Evolutionary conservation across 495 filamentous ascomycete species (phyloP), one percentile per base, ranked within the genome.

Genomic region (Podospora anserina): DNA sequence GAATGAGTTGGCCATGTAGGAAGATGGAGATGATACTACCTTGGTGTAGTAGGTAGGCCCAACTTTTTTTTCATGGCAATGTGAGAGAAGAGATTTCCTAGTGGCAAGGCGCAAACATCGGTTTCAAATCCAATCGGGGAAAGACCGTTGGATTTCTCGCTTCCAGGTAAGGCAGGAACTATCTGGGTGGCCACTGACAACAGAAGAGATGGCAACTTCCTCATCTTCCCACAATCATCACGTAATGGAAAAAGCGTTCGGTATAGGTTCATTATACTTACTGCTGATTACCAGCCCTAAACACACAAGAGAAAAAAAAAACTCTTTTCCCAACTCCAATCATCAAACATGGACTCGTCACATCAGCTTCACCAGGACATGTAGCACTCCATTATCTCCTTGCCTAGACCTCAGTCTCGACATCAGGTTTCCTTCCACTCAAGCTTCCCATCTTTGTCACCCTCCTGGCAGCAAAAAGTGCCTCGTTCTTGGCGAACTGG

Each of bases 401-500:
- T 6, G 34, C 61, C 66, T 54, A 78, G 7, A 83, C 81, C 75
- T 89, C 87, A 2, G 89, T 91, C 84, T 92, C 90, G 16, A 92
- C 88, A 75, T 89, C 89, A 5, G 88, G 89, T 70, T 86, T 83
- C 68, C 89, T 81, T 1, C 90, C 90, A 34, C 82, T 84, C 71
- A 87, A 67, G 54, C 78, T 81, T 1, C 82, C 85, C 69, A 88
- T 80, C 68, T 85, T 87, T 53, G 85, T 78, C 67, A 87, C 82
- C 73, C 86, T 83, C 63, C 85, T 76, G 16, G 88, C 79, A 1
- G 87, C 89, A 71, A 86, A 86, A 70, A 85, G 84, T 0, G 86
- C 81, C 80, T 92, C 87, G 72, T 91, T 84, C 80, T 90, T 91
- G 53, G 88, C 89, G 67, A 92, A 92, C 76, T 86, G 85, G 66